Conservation (phyloP, 139 green algal species). For the Eudorina sp. region DNA sequence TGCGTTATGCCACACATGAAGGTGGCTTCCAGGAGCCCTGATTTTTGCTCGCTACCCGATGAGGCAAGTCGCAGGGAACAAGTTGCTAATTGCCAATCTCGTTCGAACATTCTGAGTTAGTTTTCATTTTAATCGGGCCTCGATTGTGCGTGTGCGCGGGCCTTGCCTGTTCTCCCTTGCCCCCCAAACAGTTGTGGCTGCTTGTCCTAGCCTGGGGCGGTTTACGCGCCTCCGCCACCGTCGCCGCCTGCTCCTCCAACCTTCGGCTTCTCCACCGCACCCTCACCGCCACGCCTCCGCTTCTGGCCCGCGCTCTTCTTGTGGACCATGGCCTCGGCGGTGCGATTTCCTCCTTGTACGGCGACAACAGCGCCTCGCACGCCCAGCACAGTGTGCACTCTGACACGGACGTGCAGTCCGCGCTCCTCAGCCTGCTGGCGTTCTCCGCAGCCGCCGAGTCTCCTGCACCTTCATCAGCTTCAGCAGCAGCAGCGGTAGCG, state of each 20-base stretch:
- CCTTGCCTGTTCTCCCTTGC: too few species aligned
- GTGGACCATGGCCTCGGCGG: not conserved
- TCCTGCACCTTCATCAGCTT: too few species aligned
- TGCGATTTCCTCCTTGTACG: not conserved
- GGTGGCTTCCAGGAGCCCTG: too few species aligned
- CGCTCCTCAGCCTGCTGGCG: not conserved
- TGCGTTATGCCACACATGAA: too few species aligned
- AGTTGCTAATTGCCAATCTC: too few species aligned
- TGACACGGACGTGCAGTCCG: not conserved
- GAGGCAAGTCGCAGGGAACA: too few species aligned
- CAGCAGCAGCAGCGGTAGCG: not conserved
- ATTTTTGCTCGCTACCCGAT: too few species aligned
- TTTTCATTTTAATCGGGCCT: too few species aligned
- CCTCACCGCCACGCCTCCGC: not conserved
- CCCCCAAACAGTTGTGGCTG: constrained; percentile 2
- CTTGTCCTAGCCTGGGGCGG: not conserved
- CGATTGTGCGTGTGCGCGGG: too few species aligned
- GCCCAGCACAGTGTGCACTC: not conserved
- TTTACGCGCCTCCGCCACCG: not conserved
- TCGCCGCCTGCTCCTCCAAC: not conserved
- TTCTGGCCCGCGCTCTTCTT: not conserved
- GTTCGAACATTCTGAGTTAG: too few species aligned
- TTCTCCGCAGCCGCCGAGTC: not conserved
- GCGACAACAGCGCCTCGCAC: not conserved
- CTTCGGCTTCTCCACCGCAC: not conserved